Evolutionary conservation across 306 rosid genomes (phyloP).

Genomic region (Quercus mongolica): DNA sequence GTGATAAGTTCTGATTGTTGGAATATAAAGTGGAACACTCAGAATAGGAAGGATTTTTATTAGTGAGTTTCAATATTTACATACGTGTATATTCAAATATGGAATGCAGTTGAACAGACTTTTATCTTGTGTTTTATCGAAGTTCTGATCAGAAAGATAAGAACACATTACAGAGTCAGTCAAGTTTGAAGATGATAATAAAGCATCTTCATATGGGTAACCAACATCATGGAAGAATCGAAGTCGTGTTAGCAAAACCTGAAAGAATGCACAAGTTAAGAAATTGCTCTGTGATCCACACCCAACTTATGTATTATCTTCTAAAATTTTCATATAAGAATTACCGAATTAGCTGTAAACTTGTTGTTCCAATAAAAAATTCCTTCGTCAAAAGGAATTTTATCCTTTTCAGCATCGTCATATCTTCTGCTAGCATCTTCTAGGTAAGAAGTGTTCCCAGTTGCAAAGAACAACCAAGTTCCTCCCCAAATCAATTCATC

Average conservation of each 20-base stretch:
- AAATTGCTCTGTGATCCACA: background rate
- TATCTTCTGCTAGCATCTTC: conserved; percentile 41
- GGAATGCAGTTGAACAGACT: background rate
- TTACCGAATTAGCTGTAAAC: conserved; percentile 61
- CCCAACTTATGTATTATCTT: background rate
- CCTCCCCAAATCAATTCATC: conserved; percentile 90
- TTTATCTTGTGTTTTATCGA: conserved; percentile 57
- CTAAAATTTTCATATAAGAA: conserved; percentile 8
- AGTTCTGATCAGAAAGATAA: conserved; percentile 37
- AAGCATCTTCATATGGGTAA: conserved; percentile 45
- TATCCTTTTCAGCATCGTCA: conserved; percentile 35
- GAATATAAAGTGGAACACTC: too few relatives aligned
- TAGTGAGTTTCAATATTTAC: background rate
- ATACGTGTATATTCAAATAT: background rate
- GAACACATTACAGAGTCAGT: conserved; percentile 61
- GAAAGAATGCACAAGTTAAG: conserved; percentile 3
- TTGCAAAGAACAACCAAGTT: conserved; percentile 74
- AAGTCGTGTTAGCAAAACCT: conserved; percentile 67
- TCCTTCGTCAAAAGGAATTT: conserved; percentile 45
- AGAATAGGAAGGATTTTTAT: too few relatives aligned
- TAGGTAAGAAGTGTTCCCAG: conserved; percentile 46
- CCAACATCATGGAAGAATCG: conserved; percentile 66
- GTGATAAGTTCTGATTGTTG: too few relatives aligned
- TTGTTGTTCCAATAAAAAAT: conserved; percentile 71
- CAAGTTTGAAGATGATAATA: conserved; percentile 42